Percentiles rank a stretch among this genome's conserved stretches.
phyloP scores from a whole-genome alignment of 192 early-diverging fungal genomes.

The Lobosporangium transversale region DNA sequence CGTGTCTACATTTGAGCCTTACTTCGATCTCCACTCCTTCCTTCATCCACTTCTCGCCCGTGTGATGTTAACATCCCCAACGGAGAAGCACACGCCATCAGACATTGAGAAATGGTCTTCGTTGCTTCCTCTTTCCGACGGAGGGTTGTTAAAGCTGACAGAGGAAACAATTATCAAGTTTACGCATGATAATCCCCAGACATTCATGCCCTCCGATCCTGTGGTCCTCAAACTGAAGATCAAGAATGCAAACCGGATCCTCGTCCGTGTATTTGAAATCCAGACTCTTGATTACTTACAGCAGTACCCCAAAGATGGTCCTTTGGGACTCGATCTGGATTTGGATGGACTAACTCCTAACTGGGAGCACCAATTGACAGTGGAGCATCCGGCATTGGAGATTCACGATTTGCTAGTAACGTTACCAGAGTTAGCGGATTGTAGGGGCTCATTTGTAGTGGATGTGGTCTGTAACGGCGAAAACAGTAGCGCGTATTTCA shows the following conservation, averaged over 20 bases:
- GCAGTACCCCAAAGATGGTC: neutral
- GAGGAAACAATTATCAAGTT: conserved; percentile 35
- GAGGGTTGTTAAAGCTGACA: conserved; percentile 10
- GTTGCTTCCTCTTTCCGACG: neutral
- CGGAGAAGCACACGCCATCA: neutral
- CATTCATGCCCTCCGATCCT: conserved; percentile 41
- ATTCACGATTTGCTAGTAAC: conserved; percentile 38
- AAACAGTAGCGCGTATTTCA: conserved; percentile 52
- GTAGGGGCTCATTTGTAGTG: conserved; percentile 59
- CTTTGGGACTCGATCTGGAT: conserved; percentile 18
- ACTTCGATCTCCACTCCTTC: conserved; percentile 12
- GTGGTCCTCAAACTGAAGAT: conserved; percentile 43
- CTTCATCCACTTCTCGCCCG: conserved; percentile 19
- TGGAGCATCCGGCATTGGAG: conserved; percentile 29
- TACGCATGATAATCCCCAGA: conserved; percentile 7
- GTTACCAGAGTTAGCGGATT: conserved; percentile 44
- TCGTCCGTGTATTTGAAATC: conserved; percentile 56
- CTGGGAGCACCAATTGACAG: conserved; percentile 48
- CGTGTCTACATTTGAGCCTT: conserved; percentile 11
- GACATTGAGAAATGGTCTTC: conserved; percentile 9
- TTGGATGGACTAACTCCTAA: conserved; percentile 60
- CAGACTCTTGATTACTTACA: conserved; percentile 56
- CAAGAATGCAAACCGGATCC: conserved; percentile 54
- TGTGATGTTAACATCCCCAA: conserved; percentile 32
- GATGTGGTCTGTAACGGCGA: conserved; percentile 57